These are phyloP conservation scores for Lophiotrema nucula DNA, from an alignment of 495 filamentous ascomycete genomes.

Conservation along the genomic window DNA sequence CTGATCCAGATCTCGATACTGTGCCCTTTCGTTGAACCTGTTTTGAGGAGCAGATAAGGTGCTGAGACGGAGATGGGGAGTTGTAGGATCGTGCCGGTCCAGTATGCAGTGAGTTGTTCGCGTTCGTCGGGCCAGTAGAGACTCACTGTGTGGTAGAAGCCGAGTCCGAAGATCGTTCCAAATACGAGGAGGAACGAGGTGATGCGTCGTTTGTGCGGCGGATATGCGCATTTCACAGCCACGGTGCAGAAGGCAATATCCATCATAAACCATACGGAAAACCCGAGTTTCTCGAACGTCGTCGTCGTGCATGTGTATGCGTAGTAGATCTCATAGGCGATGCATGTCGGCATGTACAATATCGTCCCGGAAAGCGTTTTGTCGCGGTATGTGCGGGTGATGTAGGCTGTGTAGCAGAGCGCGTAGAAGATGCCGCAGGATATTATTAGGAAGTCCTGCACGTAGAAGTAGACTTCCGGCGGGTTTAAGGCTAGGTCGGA, in stretches of 20 bases:
- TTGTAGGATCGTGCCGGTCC: neutral
- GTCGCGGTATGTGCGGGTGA: conserved; percentile 17
- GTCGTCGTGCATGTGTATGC: neutral
- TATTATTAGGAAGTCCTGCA: conserved; percentile 31
- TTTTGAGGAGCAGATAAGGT: neutral
- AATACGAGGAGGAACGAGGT: neutral
- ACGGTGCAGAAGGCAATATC: neutral
- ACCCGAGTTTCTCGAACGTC: neutral
- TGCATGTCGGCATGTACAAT: neutral
- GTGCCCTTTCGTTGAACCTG: conserved; percentile 18
- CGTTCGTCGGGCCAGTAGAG: neutral
- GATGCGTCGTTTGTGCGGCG: neutral
- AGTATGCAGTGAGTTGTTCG: neutral
- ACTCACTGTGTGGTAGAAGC: neutral
- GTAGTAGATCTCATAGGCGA: neutral
- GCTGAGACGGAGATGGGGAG: neutral
- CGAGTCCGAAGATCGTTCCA: neutral
- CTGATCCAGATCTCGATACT: neutral
- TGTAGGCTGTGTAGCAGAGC: conserved; percentile 32
- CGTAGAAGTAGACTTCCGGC: conserved; percentile 23
- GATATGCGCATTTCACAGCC: neutral
- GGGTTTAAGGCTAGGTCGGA: conserved; percentile 16
- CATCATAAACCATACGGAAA: neutral
- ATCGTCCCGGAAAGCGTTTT: conserved; percentile 9
- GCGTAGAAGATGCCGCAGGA: conserved; percentile 28